Conservation (phyloP, 257 asterid species). For the Plectranthus barbatus region DNA sequence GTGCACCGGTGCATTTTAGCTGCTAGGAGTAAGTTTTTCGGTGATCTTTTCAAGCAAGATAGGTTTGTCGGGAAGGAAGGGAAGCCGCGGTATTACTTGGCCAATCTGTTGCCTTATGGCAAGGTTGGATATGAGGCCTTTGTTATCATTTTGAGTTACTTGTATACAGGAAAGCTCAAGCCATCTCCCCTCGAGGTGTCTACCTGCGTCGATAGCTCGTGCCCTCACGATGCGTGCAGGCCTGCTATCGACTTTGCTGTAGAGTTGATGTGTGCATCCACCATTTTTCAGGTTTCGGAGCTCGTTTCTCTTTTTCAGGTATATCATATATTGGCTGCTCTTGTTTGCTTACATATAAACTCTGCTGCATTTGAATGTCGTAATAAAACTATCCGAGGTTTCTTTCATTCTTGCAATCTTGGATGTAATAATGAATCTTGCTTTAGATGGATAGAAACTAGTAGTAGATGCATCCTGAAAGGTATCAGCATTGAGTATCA, state of each 20-base stretch:
- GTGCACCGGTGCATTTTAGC: conserved; percentile 68
- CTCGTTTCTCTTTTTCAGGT: conserved; percentile 68
- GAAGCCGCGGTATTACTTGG: conserved; percentile 36
- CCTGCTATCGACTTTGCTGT: conserved; percentile 56
- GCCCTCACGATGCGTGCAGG: conserved; percentile 54
- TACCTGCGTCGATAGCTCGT: conserved; percentile 47
- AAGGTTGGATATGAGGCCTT: conserved; percentile 59
- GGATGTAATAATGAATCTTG: not conserved
- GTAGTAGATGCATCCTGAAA: no score
- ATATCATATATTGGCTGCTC: not conserved
- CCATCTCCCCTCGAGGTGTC: conserved; percentile 50
- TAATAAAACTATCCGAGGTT: no score
- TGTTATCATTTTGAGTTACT: conserved; percentile 39
- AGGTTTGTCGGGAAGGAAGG: conserved; percentile 31
- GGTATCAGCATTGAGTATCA: no score
- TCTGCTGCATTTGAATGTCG: not conserved
- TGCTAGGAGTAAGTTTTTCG: conserved; percentile 47
- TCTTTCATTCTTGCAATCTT: not conserved
- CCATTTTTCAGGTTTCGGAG: conserved; percentile 51
- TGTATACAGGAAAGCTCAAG: conserved; percentile 62
- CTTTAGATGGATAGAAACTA: no score
- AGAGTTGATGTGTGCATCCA: conserved; percentile 61
- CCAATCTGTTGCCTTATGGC: conserved; percentile 52
- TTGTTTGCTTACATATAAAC: not conserved
- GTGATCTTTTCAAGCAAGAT: conserved; percentile 33